Evolutionary conservation across 2,329 filamentous ascomycete genomes (phyloP).

Genomic region (Fonsecaea erecta): DNA sequence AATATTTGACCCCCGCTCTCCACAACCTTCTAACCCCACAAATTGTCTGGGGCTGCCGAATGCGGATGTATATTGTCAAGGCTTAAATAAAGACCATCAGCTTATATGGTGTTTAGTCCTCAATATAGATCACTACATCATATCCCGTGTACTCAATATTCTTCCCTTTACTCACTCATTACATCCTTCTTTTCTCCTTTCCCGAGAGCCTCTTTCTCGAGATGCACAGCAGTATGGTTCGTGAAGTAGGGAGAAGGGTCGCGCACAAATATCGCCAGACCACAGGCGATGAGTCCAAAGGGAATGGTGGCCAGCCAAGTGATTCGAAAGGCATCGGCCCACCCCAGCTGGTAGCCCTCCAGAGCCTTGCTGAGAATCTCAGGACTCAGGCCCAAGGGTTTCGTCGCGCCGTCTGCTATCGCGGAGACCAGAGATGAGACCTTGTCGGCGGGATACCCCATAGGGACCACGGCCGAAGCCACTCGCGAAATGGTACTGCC

Average conservation of each 20-base stretch:
- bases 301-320: constrained; percentile 43
- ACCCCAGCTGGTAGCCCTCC: constrained; percentile 44
- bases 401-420: constrained; percentile 42
- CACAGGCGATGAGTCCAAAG: constrained; percentile 26
- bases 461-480: constrained; percentile 42
- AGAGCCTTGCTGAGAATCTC: constrained; percentile 43
- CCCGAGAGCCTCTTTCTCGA: constrained; percentile 8
- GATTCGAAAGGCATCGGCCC: constrained; percentile 49
- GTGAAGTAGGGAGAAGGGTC: constrained; percentile 21
- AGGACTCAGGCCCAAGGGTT: constrained; percentile 38
- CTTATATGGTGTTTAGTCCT: background rate
- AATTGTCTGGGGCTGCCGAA: background rate
- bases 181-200: background rate
- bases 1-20: too few species aligned
- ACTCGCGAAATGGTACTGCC: background rate
- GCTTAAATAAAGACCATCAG: background rate
- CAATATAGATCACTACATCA: background rate
- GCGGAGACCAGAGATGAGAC: constrained; percentile 43
- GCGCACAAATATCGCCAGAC: background rate
- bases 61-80: background rate
- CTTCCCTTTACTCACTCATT: background rate
- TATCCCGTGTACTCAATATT: background rate
- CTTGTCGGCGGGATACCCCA: constrained; percentile 46
- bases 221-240: constrained; percentile 7
- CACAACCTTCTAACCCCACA: background rate